These are phyloP conservation scores for Tulasnella sp. DNA, from an alignment of 768 basidiomycete genomes.

Conservation along the genomic window DNA sequence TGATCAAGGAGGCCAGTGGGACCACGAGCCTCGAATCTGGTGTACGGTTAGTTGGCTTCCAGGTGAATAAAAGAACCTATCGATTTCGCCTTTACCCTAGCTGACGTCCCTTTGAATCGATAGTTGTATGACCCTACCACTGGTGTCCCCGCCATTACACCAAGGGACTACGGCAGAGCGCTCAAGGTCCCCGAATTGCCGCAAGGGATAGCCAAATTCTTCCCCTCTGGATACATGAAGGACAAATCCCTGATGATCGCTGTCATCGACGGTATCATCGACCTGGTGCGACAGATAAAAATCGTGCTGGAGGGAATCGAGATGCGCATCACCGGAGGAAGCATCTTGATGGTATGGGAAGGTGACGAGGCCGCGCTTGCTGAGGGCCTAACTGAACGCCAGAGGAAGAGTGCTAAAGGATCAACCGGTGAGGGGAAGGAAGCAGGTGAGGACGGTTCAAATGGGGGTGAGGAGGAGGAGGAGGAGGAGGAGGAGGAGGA, in stretches of 20 bases:
- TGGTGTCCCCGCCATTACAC: constrained; percentile 46
- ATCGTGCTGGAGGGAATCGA: constrained; percentile 43
- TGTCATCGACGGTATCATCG: constrained; percentile 19
- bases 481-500: constrained; percentile 32
- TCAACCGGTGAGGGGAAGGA: too few species aligned
- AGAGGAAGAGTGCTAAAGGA: too few species aligned
- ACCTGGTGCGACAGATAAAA: constrained; percentile 34
- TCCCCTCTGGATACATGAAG: constrained; percentile 37
- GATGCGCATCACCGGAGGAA: constrained; percentile 72
- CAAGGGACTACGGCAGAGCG: constrained; percentile 69
- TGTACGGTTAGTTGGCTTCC: constrained; percentile 78
- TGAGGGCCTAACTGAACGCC: constrained; percentile 9
- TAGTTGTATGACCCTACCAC: constrained; percentile 65
- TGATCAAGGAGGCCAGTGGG: constrained; percentile 55
- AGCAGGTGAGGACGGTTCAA: too few species aligned
- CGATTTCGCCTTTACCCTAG: too few species aligned
- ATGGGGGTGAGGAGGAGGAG: constrained; percentile 23
- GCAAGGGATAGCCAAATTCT: constrained; percentile 68
- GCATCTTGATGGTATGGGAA: constrained; percentile 74
- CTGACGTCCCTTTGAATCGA: too few species aligned
- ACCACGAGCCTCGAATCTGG: constrained; percentile 73
- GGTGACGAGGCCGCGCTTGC: constrained; percentile 38
- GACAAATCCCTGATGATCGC: constrained; percentile 40
- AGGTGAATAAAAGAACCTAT: too few species aligned
- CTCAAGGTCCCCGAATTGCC: constrained; percentile 59